Evolutionary conservation across 179 eudicot genomes (phyloP).

Genomic region (Silene vulgaris): DNA sequence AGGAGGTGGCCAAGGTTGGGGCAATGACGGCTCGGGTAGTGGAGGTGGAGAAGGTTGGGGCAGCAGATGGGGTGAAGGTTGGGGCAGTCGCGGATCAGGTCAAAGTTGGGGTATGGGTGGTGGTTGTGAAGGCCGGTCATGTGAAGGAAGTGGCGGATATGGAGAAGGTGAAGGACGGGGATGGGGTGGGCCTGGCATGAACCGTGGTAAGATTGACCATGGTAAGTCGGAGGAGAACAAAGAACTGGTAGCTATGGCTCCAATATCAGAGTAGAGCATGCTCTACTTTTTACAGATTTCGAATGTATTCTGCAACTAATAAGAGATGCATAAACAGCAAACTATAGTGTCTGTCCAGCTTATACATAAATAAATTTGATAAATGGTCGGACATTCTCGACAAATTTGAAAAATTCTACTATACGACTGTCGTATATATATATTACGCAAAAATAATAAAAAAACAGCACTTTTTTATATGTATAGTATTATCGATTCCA

Average conservation of each 20-base stretch:
- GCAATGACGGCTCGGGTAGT: background rate
- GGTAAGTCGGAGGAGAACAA: background rate
- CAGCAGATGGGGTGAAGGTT: constrained; percentile 6
- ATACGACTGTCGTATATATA: no score
- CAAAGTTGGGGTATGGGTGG: constrained; percentile 11
- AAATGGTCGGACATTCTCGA: no score
- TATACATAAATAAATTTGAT: no score
- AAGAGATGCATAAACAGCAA: background rate
- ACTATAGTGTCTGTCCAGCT: background rate
- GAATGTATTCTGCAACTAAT: background rate
- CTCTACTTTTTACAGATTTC: background rate
- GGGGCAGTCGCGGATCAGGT: constrained; percentile 14
- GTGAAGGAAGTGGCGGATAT: background rate
- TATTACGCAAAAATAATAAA: no score
- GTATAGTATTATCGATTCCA: no score
- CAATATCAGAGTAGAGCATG: constrained; percentile 14
- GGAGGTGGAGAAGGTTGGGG: background rate
- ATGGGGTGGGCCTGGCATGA: background rate
- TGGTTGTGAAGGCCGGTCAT: background rate
- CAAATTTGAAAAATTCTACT: no score
- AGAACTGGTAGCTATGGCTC: constrained; percentile 10
- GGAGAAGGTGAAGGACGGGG: background rate
- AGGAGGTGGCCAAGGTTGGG: constrained; percentile 11
- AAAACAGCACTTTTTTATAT: no score
- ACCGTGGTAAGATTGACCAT: background rate